These are phyloP conservation scores for Artemisia princeps DNA, from an alignment of 140 eudicot species.

Conservation along the genomic window DNA sequence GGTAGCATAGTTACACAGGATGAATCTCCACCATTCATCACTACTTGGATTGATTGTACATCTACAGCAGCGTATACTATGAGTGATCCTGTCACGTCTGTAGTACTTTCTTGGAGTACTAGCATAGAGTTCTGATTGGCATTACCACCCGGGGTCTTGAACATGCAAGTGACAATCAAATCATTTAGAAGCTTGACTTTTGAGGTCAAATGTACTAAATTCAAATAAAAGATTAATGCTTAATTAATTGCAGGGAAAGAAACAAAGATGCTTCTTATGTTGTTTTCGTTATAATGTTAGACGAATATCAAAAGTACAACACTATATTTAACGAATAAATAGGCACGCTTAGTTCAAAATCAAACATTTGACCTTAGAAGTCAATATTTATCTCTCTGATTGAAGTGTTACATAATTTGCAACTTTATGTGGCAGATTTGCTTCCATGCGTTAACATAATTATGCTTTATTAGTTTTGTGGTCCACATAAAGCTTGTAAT, in stretches of 20 bases:
- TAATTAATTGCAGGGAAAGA: conserved; percentile 8
- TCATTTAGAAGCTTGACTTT: conserved; percentile 8
- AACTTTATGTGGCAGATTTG: conserved; percentile 1
- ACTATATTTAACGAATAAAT: background rate
- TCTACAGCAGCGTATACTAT: conserved; percentile 57
- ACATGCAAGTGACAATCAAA: conserved; percentile 7
- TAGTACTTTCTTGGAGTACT: conserved; percentile 60
- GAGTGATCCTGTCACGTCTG: conserved; percentile 49
- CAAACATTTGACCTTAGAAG: conserved; percentile 13
- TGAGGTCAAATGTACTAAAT: background rate
- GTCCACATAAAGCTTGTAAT: background rate
- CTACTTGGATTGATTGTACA: conserved; percentile 36
- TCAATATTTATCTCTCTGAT: conserved; percentile 4
- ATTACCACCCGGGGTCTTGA: conserved; percentile 35
- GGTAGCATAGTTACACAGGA: conserved; percentile 53
- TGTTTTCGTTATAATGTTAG: background rate
- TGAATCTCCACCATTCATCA: conserved; percentile 62
- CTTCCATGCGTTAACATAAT: background rate
- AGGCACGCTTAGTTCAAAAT: background rate
- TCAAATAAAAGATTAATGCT: background rate
- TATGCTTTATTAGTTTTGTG: background rate
- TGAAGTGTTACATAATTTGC: conserved; percentile 1
- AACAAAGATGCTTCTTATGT: background rate
- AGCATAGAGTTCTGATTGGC: conserved; percentile 38
- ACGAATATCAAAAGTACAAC: background rate